Base-by-base conservation (phyloP, 1,139 yeast species). In the Yarrowia galli region DNA sequence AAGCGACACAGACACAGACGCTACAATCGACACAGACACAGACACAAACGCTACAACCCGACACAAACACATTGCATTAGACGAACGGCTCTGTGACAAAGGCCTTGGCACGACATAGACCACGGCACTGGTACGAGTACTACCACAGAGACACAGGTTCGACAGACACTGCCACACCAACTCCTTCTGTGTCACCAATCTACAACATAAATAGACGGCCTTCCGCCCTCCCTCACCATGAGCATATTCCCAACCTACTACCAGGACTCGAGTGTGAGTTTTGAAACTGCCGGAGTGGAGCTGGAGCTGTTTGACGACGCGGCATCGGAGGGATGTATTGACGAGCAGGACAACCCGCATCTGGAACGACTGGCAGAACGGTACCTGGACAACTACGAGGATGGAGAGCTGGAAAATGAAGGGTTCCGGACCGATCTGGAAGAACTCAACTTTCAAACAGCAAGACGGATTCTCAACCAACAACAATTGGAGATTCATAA, bases 241-340 rank as follows among this genome's bases (percentile, higher is more conserved):
- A 28, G 32, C 32, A 40, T 58, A 6, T 58, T 58, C 38, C 64
- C 64, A 1, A n/a, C 16, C 3, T 43, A 42, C 36, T 54, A 38
- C 42, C 51, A 28, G 22, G 63, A 40, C 48, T 38, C 48, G 0
- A 5, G 2, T 9, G 25, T 8, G 8, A 42, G 25, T n/a, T n/a
- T 18, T 6, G 38, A 13, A 12, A 16, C 45, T 1, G 25, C 58
- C 0, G 60, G 45, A 4, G 40, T 60, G 12, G 66, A 61, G 10
- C 56, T 61, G 46, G 66, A 61, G 36, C 56, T 61, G 9, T 46
- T 61, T 5, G 66, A 61, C 56, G 66, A 61, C 56, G 66, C 66
- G 0, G 66, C 56, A 2, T 61, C 66, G 1, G 66, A 61, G 10
- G 46, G 23, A 8, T 61, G 66, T 18, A 61, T 61, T 6, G 66